Evolutionary conservation across 2,329 filamentous ascomycete species (phyloP).

Genomic region (Botrytis tulipae): DNA sequence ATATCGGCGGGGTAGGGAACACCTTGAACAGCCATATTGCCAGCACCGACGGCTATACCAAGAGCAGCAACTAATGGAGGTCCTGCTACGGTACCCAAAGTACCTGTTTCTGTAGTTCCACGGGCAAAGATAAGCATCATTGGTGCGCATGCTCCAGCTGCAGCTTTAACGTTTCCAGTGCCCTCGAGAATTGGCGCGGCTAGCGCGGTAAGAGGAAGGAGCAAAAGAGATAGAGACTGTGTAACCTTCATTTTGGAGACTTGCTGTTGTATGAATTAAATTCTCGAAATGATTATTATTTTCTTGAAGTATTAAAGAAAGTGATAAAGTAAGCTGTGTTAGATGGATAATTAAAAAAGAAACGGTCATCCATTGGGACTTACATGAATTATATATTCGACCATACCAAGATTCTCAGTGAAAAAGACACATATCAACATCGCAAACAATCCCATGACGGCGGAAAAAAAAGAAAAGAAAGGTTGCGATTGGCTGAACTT

Average conservation of each 20-base stretch:
- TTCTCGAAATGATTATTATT: neutral
- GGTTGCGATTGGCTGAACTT: constrained; percentile 1
- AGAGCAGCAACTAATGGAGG: constrained; percentile 34
- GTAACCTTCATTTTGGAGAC: neutral
- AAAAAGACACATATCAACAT: neutral
- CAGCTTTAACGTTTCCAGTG: neutral
- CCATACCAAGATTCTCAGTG: neutral
- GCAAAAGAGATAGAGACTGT: neutral
- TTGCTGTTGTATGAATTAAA: neutral
- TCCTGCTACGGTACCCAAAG: constrained; percentile 30
- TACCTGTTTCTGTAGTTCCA: constrained; percentile 31
- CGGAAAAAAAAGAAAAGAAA: neutral
- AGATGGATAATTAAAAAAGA: neutral
- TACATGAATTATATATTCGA: constrained; percentile 4
- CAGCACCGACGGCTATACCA: constrained; percentile 41
- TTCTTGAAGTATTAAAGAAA: neutral
- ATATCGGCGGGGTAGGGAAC: constrained; percentile 51
- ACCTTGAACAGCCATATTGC: constrained; percentile 49
- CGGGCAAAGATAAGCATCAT: constrained; percentile 35
- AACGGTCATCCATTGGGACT: neutral
- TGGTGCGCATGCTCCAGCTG: constrained; percentile 25
- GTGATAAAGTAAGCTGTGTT: neutral
- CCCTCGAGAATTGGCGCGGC: neutral
- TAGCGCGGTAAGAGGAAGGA: constrained; percentile 4
- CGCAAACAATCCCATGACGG: neutral